Evolutionary conservation across 2,329 filamentous ascomycete genomes (phyloP), one percentile per base, ranked within the genome.

Genomic region (Acephala macrosclerotiorum): DNA sequence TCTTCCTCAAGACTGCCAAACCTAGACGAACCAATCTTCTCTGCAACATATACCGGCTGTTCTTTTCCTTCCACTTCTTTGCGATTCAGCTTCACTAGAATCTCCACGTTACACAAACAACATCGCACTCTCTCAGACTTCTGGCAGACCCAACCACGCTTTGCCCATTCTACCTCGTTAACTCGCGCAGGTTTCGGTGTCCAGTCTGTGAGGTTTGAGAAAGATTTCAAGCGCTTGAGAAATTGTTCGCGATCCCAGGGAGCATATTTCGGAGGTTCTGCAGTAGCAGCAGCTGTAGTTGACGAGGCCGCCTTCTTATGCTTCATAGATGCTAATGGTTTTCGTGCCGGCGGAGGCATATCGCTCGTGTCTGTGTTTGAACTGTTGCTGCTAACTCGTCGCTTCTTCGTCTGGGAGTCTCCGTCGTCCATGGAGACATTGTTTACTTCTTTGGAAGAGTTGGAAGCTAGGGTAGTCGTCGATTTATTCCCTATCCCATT

Each of bases 91-190:
- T 92, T 93, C 60, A 98, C 91, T 4, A 96, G 86, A 47, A 97
- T 83, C 72, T 96, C 92, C 73, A 91, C 90, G 75, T 91, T 90
- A 75, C 96, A 99, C 2, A 94, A 88, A 47, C 91, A 89, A 77
- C 96, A 99, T 20, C 89, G 88, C 18, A 98, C 93, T 3, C 91
- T 91, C 78, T 97, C 94, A 70, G 89, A 89, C 72, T 91, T 91
- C 55, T 91, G 88, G 74, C 95, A 97, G 3, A 90, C 84, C 95
- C 96, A 99, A 0, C 95, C 95, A 65, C 92, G 84, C 81, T 95
- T 97, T 0, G 94, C 94, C 96, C 96, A 99, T 77, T 94, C 91
- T 8, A 97, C 89, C 79, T 98, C 96, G 75, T 89, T 93, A 72
- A 98, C 89, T 38, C 84, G 84, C 60, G 94, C 87, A 0, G 96